Evolutionary conservation across 2,329 filamentous ascomycete genomes (phyloP), one percentile per base, ranked within the genome.

Genomic region (Trichoderma sp.): DNA sequence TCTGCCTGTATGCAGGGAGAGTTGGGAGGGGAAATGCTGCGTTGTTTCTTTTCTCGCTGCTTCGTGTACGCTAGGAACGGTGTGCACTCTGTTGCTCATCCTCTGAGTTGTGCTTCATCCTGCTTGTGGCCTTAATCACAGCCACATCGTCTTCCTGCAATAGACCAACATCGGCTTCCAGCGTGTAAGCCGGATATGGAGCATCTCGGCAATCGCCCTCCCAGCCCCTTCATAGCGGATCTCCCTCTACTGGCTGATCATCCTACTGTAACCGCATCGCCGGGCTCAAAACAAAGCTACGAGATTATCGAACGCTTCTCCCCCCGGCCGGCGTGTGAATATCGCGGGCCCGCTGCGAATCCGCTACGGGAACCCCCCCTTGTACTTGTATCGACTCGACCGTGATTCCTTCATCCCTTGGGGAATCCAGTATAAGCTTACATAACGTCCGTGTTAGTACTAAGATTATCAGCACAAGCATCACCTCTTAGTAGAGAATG

Each of bases 181-280:
- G 30, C 50, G n/a, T n/a, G 28, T 43, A 39, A 19, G 44, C 48
- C 21, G 3, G 19, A 28, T 21, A 62, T 45, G 12, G 48, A 14
- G 14, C 34, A 43, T 51, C 48, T 45, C 41, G 28, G 28, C 30
- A 21, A 4, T 50, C 30, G 15, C 15, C 28, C 44, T 47, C 52
- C 50, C 34, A 55, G 41, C 41, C 48, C 60, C 34, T 30, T 24
- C 26, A 45, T 47, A 41, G 60, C 60, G 60, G 60, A 63, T 26
- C 60, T 44, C 26, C 59, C 41, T 26, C 60, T 5, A 34, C n/a
- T n/a, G n/a, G 19, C 41, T n/a, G 50, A 41, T 14, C 26, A 63
- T 55, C 50, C 10, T 39, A 41, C 28, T 43, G 28, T 34, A 55
- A 39, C 60, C 60, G 15, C 41, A 47, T 55, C 19, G 50, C 28